phyloP scores from a whole-genome alignment of 1,284 basidiomycete genomes.

The Exobasidium cylindrosporum region DNA sequence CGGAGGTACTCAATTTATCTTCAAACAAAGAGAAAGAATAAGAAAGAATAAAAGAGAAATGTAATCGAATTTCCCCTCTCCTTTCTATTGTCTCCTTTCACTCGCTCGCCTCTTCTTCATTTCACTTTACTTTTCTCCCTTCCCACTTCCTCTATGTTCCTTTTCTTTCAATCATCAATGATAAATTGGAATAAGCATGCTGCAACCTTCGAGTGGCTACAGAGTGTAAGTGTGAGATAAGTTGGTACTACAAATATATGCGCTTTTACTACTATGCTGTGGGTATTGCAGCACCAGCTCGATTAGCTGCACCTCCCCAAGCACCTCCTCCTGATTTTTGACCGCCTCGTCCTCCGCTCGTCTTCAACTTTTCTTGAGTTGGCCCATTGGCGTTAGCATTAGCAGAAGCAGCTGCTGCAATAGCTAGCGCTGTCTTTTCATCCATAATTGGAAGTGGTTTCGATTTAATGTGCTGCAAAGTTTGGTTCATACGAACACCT shows the following conservation, averaged over 20 bases:
- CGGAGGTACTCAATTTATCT: background rate
- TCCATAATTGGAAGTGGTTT: conserved; percentile 40
- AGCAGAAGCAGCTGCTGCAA: conserved; percentile 11
- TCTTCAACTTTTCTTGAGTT: background rate
- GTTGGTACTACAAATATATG: background rate
- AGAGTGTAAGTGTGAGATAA: background rate
- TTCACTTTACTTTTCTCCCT: too few species aligned
- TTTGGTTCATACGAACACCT: conserved; percentile 46
- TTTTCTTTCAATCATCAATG: too few species aligned
- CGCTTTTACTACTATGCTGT: too few species aligned
- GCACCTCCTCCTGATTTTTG: conserved; percentile 3
- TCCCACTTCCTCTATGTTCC: too few species aligned
- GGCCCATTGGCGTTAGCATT: background rate
- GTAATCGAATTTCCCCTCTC: background rate
- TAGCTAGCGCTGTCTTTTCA: conserved; percentile 9
- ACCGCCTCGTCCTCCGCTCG: background rate
- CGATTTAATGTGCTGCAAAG: conserved; percentile 32
- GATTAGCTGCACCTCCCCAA: conserved; percentile 2
- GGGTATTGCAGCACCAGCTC: background rate
- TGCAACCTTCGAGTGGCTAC: background rate
- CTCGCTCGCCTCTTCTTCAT: too few species aligned
- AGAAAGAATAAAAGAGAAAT: background rate
- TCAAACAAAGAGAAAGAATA: background rate
- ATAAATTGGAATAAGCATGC: too few species aligned
- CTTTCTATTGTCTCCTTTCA: too few species aligned